Base-by-base conservation (phyloP, 108 stramenopile species). In the Mayamaea pseudoterrestris region DNA sequence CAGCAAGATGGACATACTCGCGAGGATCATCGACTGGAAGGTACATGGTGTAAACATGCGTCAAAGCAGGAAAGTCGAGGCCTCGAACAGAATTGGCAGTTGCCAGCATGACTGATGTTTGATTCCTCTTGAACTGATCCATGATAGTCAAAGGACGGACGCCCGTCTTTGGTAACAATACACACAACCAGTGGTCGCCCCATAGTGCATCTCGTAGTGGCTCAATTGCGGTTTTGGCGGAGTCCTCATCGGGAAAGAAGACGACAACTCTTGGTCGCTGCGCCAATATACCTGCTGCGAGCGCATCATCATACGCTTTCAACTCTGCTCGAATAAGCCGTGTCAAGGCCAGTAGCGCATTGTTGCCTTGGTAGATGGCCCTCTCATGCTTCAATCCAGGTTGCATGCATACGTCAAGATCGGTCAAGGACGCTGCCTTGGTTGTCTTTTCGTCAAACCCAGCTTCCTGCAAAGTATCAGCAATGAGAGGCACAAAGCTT, bases 11-110 rank as follows among this genome's bases (percentile, higher is more conserved):
- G 16, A 90, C 50, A 30, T 90, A 90, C 51, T 90, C 88, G 1
- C 82, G 56, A 44, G 87, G 79, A 63, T 90, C 88, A 56, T 90
- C 61, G 44, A 61, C 63, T 6, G 86, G 86, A 27, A 90, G 61
- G 48, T 77, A 83, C 26, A 90, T 32, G 2, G 82, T 83, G 55
- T 84, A 90, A 1, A 90, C 88, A 48, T 84, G 83, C 3, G 88
- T 80, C 52, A 90, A 63, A 20, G 47, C 61, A 12, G 80, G 72
- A 60, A 90, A 83, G 46, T 90, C 88, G 51, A 90, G 59, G 13
- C 88, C 88, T 0, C 88, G 69, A 20, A 84, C 80, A 5, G 83
- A 76, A 34, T 77, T 82, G 9, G 88, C 77, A 35, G 87, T 89
- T 3, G 87, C 79, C 39, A 89, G 39, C 57, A 89, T 63, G 25